Evolutionary conservation across 306 rosid species (phyloP), one percentile per base, ranked within the genome.

Genomic region (Prunus persica): DNA sequence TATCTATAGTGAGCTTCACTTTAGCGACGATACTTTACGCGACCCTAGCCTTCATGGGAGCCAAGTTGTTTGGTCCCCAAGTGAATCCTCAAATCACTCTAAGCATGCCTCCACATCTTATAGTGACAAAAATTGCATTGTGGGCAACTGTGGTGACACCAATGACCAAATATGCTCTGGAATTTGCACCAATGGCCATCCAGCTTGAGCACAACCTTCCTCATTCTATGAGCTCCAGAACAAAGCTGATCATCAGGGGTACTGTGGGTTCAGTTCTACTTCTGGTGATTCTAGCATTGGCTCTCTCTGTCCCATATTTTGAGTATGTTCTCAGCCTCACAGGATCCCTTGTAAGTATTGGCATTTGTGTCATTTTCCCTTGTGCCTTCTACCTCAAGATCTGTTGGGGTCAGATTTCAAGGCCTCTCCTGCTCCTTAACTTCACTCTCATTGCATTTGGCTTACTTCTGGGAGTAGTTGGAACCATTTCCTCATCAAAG

Each of bases 61-160:
- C 92, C 5, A 92, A 81, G 54, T 73, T 90, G 83, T 92, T 73
- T 79, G 97, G 97, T 3, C 73, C 79, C 5, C 70, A 83, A 64
- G 87, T 92, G 0, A 75, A 86, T 11, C 84, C 97, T 7, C 97
- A 90, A 63, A 83, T 92, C 67, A 92, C 97, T 28, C 91, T 90
- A 2, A 92, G 92, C 89, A 80, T 92, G 93, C 92, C 96, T 20
- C 82, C 76, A 30, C 81, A 82, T 46, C 52, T 72, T 2, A 57
- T 81, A 0, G 74, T 79, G 6, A 88, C 97, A 16, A 87, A 92
- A 76, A 78, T 90, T 27, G 96, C 91, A n/a, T 32, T 87, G 14
- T 88, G 96, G 92, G 93, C 97, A 38, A 90, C 93, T 0, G 97
- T 90, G 55, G 72, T 92, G 2, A 84, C 93, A 8, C 96, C 97